Evolutionary conservation across 129 eudicot species (phyloP).

Genomic region (Saussurea involucrata): DNA sequence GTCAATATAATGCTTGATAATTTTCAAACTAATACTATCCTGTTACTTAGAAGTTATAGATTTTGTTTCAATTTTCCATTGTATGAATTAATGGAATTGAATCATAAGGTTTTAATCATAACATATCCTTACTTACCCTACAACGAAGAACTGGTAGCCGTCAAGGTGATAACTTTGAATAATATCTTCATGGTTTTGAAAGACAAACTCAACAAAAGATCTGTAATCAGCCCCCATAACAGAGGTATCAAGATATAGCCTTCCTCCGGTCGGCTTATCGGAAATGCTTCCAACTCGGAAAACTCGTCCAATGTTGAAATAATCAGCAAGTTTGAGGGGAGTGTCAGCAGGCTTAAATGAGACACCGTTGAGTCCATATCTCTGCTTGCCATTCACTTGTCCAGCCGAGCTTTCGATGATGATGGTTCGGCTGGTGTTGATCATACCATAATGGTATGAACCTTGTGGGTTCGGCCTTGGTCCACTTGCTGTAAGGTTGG

Average conservation of each 20-base stretch:
- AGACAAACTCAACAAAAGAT: conserved; percentile 69
- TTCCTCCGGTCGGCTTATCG: conserved; percentile 45
- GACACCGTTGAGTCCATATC: conserved; percentile 82
- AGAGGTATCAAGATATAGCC: conserved; percentile 66
- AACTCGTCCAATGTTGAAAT: conserved; percentile 74
- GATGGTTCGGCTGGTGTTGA: conserved; percentile 69
- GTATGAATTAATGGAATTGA: no score
- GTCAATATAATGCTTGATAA: not conserved
- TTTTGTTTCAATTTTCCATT: not conserved
- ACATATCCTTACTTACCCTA: no score
- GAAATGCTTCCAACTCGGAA: conserved; percentile 77
- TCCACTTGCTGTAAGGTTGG: conserved; percentile 96
- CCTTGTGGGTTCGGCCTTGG: conserved; percentile 99
- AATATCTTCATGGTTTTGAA: conserved; percentile 65
- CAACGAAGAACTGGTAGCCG: conserved; percentile 89
- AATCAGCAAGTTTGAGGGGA: conserved; percentile 85
- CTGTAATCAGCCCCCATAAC: conserved; percentile 81
- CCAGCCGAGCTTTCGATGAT: conserved; percentile 66
- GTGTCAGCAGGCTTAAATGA: conserved; percentile 73
- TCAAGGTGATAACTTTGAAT: conserved; percentile 79
- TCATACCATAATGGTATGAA: conserved; percentile 91
- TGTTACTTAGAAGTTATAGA: not conserved
- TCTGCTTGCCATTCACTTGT: conserved; percentile 66
- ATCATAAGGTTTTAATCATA: not conserved
- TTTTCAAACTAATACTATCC: not conserved